Evolutionary conservation across 495 filamentous ascomycete species (phyloP).

Genomic region (Elaphomyces granulatus): DNA sequence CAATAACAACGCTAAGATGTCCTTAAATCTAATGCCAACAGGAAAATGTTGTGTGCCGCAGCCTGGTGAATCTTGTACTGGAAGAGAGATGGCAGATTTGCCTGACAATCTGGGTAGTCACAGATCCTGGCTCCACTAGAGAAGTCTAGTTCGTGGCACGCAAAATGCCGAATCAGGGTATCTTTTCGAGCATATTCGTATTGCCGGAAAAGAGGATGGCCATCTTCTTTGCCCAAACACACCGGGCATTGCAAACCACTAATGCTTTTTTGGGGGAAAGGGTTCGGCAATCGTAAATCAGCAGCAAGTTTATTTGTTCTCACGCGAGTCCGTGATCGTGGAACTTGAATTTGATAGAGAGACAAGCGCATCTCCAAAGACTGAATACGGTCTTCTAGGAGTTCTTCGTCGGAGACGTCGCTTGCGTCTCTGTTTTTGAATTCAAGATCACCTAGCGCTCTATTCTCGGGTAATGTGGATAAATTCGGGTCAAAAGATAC

Average conservation of each 20-base stretch:
- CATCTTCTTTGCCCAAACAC: slow-evolving; percentile 3
- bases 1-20: too few relatives aligned
- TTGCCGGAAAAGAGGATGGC: not conserved
- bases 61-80: not conserved
- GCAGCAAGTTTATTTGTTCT: too few relatives aligned
- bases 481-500: too few relatives aligned
- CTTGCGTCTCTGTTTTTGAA: slow-evolving; percentile 15
- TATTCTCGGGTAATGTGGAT: too few relatives aligned
- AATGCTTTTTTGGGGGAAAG: slow-evolving; percentile 2
- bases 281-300: too few relatives aligned
- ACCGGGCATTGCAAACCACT: slow-evolving; percentile 9
- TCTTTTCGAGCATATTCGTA: slow-evolving; percentile 7
- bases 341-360: slow-evolving; percentile 10
- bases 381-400: slow-evolving; percentile 13
- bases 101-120: not conserved
- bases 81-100: not conserved
- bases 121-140: not conserved
- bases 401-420: slow-evolving; percentile 5
- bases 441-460: slow-evolving; percentile 11
- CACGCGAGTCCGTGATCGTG: slow-evolving; percentile 5
- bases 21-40: too few relatives aligned
- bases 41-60: not conserved
- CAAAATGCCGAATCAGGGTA: slow-evolving; percentile 6
- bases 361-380: slow-evolving; percentile 11
- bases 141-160: slow-evolving; percentile 3